Conservation (phyloP, 495 filamentous ascomycete species). For the Lichenothelia convexa region DNA sequence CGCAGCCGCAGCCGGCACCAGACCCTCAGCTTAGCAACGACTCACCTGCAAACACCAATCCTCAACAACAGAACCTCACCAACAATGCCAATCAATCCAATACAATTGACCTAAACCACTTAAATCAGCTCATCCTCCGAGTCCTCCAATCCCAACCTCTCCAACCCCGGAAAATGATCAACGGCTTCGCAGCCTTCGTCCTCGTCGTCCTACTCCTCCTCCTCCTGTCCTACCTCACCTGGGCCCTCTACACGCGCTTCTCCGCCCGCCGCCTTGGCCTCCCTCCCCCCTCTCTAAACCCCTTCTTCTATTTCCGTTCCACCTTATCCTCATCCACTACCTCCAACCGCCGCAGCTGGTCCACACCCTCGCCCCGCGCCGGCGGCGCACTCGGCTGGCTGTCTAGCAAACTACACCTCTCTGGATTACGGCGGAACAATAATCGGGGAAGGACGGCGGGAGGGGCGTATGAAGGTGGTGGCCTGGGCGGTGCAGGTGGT, state of each 20-base stretch:
- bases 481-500: slow-evolving; percentile 18
- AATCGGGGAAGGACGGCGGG: slow-evolving; percentile 19
- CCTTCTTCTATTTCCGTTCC: slow-evolving; percentile 39
- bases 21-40: too few species aligned
- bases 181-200: too few species aligned
- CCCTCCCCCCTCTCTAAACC: slow-evolving; percentile 39
- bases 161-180: too few species aligned
- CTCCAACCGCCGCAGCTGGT: slow-evolving; percentile 20
- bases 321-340: slow-evolving; percentile 1
- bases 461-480: slow-evolving; percentile 6
- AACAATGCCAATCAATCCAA: too few species aligned
- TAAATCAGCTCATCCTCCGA: too few species aligned
- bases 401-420: slow-evolving; percentile 28
- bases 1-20: too few species aligned
- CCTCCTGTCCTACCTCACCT: slow-evolving; percentile 21
- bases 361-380: slow-evolving; percentile 31
- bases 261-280: slow-evolving; percentile 45
- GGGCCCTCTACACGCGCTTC: slow-evolving; percentile 30
- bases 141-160: too few species aligned
- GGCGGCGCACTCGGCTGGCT: slow-evolving; percentile 44
- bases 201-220: slow-evolving; percentile 34
- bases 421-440: slow-evolving; percentile 32
- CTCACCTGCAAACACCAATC: too few species aligned
- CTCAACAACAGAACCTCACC: too few species aligned
- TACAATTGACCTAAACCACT: too few species aligned